Percentiles rank a stretch among this genome's conserved stretches.
Evolutionary conservation across 768 basidiomycete species (phyloP).

Genomic region (Udeniomyces megalosporus): DNA sequence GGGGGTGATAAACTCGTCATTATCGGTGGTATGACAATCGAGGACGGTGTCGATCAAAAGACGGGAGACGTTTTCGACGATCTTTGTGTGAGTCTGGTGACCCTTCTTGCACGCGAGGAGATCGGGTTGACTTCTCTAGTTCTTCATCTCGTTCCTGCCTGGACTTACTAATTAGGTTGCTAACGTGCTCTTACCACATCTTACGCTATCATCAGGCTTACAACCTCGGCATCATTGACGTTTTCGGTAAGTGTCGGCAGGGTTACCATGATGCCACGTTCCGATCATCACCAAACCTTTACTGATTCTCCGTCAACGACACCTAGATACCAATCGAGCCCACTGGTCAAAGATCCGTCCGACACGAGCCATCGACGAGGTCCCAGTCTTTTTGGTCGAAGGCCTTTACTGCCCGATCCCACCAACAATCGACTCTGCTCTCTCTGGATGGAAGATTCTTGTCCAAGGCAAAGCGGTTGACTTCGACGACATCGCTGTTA

Average conservation of each 20-base stretch:
- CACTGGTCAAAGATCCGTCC: conserved; percentile 1
- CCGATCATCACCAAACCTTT: too few species aligned
- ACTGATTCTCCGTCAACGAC: too few species aligned
- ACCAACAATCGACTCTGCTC: neutral
- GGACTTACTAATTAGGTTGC: too few species aligned
- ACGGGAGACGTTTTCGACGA: neutral
- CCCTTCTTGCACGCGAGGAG: too few species aligned
- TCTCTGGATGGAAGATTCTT: neutral
- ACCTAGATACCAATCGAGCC: neutral
- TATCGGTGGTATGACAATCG: neutral
- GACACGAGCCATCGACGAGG: neutral
- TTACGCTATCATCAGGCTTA: neutral
- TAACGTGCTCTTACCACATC: neutral
- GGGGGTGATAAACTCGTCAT: neutral
- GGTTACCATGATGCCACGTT: too few species aligned
- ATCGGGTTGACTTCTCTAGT: neutral
- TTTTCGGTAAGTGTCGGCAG: neutral
- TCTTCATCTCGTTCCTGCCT: neutral
- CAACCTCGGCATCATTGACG: neutral
- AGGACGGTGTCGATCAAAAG: neutral
- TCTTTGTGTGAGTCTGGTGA: neutral
- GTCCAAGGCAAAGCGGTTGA: neutral
- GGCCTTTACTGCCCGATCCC: neutral
- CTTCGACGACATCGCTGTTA: neutral
- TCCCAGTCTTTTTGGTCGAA: neutral